Base-by-base conservation (phyloP, 1,284 basidiomycete species). In the Trichosporon sp. region DNA sequence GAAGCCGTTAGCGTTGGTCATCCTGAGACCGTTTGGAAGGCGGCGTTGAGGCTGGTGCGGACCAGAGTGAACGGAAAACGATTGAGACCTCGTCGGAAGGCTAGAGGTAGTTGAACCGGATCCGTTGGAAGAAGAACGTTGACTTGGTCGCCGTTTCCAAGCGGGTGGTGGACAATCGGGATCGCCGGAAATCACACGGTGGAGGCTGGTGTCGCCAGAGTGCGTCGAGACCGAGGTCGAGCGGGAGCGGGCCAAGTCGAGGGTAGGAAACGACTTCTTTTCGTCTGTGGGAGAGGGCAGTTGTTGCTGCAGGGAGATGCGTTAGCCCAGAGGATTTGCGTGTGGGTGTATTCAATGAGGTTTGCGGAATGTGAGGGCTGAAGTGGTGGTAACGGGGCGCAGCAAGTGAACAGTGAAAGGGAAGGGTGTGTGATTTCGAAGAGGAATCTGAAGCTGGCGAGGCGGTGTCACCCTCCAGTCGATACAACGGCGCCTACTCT, bases 101-200 rank as follows among this genome's bases (percentile, higher is more conserved):
- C 59, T 34, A 5, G 59, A 25, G 29, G 56, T n/a, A 2, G 49
- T 34, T 4, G 59, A 25, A 33, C 56, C 8, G 25, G 49, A n/a
- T 16, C 25, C 25, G 29, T n/a, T 54, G 25, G 49, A 54, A 6
- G 49, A 54, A 16, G 49, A 29, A n/a, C 49, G 49, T 27, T 54
- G 49, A 9, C 49, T 54, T 16, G 70, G 62, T 8, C 77, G 68
- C 13, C 77, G 70, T 46, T 74, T 75, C 77, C 77, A 79, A n/a
- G 74, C 75, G 23, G 76, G 75, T 16, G 76, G 74, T 10, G 76
- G 75, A 4, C 71, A 70, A 21, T 76, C 73, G 8, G 74, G 75
- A 54, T 77, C 75, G 54, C 73, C 74, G 16, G 77, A 76, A 13
- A 78, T 63, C 27, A 65, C 7, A 62, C 69, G 68, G 69, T 74